Evolutionary conservation across 805 yeast species (phyloP), one percentile per base, ranked within the genome.

Genomic region (Nematodospora valgi): DNA sequence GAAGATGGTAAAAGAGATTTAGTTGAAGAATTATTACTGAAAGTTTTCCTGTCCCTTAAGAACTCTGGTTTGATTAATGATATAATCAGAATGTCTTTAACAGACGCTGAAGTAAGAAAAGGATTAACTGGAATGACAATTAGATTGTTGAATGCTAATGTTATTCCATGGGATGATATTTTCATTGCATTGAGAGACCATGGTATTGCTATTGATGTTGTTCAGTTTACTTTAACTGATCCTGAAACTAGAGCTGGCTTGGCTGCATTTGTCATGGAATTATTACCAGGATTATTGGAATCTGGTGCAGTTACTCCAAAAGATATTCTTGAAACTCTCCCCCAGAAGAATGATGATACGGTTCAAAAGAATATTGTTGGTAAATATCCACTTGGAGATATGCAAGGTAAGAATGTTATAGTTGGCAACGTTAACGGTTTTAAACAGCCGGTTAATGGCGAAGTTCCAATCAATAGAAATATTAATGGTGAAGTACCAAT

Each of bases 141-240:
- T 23, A 49, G 54, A 15, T 44, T 59, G 22, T 29, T 61, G 15
- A 41, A 49, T 26, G 54, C 57, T 6, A 54, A 49, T 17, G 64
- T 52, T 6, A 58, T 59, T 40, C 64, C 65, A 2, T 59, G 51
- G 41, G 46, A 49, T 32, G 62, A 58, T 16, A 47, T 59, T 4
- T 59, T 59, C 34, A 40, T 17, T 4, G 64, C 65, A 6, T 43
- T 59, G 33, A 52, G 43, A 37, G 50, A 49, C 6, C 51, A 59
- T 30, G 64, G 62, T 4, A 47, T 61, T 34, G 64, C 59, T 11
- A 29, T 46, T 17, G 62, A 58, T 23, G 53, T 59, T 17, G 39
- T 56, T 21, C 39, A 44, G 30, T 47, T 50, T 35, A 34, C 53
- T 6, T 40, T 61, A 9, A 51, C 61, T 4, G 60, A 61, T 37